Percentiles rank a stretch among this genome's conserved stretches.
These are phyloP conservation scores for Xylaria sp. DNA, from an alignment of 2,329 filamentous ascomycete species.

Conservation along the genomic window DNA sequence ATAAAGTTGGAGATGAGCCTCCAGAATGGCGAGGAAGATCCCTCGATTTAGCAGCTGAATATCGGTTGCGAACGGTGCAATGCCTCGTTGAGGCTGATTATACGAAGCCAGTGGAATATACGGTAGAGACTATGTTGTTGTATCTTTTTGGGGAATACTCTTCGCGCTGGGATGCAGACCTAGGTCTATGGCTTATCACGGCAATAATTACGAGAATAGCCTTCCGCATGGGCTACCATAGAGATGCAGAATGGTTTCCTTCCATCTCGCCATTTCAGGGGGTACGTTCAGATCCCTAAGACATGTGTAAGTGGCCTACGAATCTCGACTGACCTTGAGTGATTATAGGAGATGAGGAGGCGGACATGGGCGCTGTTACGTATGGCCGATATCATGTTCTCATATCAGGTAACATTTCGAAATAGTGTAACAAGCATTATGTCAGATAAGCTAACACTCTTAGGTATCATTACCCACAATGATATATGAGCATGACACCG, in stretches of 20 bases:
- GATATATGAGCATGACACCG: slow-evolving; percentile 78
- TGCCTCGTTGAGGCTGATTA: slow-evolving; percentile 81
- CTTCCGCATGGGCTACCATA: slow-evolving; percentile 79
- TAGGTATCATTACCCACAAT: slow-evolving; percentile 70
- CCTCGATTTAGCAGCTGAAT: slow-evolving; percentile 69
- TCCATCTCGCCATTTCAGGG: slow-evolving; percentile 78
- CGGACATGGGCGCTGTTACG: slow-evolving; percentile 76
- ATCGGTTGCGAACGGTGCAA: slow-evolving; percentile 78
- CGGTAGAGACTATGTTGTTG: slow-evolving; percentile 80
- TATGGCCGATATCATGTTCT: slow-evolving; percentile 80
- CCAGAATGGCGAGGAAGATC: slow-evolving; percentile 77
- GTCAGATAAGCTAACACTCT: slow-evolving; percentile 16
- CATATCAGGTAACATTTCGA: slow-evolving; percentile 71
- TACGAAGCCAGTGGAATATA: slow-evolving; percentile 77
- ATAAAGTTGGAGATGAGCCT: slow-evolving; percentile 82
- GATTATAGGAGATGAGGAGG: slow-evolving; percentile 72
- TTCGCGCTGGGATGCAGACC: slow-evolving; percentile 77
- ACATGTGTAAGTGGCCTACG: neutral
- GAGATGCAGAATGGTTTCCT: slow-evolving; percentile 79
- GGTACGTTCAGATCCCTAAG: slow-evolving; percentile 53
- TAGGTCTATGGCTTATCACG: slow-evolving; percentile 70
- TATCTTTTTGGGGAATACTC: slow-evolving; percentile 81
- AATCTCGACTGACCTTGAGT: slow-evolving; percentile 31
- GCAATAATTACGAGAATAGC: slow-evolving; percentile 66
- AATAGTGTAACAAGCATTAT: slow-evolving; percentile 25